Evolutionary conservation across 805 yeast species (phyloP).

Genomic region (Saccharomycopsis sp.): DNA sequence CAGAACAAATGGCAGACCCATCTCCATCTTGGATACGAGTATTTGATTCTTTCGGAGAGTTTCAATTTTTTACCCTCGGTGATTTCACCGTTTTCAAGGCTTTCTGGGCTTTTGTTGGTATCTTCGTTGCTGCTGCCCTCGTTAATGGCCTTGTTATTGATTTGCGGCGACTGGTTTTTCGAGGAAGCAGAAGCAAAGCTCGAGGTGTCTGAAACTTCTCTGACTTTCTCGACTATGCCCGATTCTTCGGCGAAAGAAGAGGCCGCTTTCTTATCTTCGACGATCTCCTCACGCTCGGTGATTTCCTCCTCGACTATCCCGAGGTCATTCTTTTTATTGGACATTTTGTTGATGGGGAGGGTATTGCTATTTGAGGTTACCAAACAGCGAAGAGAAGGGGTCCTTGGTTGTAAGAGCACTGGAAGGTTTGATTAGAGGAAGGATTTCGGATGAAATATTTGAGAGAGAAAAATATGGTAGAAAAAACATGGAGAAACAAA

Average conservation of each 20-base stretch:
- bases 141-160: background rate
- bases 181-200: background rate
- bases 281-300: background rate
- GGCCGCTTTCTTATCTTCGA: background rate
- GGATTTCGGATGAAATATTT: background rate
- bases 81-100: background rate
- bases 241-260: background rate
- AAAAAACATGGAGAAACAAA: no score
- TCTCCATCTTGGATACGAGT: conserved; percentile 18
- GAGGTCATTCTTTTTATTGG: background rate
- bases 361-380: no score
- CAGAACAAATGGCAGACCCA: conserved; percentile 27
- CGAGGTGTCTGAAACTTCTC: background rate
- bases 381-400: no score
- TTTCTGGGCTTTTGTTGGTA: background rate
- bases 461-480: background rate
- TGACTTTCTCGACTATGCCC: background rate
- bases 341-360: background rate
- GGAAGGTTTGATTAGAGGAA: no score
- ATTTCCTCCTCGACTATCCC: conserved; percentile 1
- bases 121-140: background rate
- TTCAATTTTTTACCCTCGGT: background rate
- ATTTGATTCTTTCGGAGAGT: conserved; percentile 5
- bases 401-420: no score
- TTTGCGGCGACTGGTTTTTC: background rate